Evolutionary conservation across 2,329 filamentous ascomycete species (phyloP).

Genomic region (Apiospora marii): DNA sequence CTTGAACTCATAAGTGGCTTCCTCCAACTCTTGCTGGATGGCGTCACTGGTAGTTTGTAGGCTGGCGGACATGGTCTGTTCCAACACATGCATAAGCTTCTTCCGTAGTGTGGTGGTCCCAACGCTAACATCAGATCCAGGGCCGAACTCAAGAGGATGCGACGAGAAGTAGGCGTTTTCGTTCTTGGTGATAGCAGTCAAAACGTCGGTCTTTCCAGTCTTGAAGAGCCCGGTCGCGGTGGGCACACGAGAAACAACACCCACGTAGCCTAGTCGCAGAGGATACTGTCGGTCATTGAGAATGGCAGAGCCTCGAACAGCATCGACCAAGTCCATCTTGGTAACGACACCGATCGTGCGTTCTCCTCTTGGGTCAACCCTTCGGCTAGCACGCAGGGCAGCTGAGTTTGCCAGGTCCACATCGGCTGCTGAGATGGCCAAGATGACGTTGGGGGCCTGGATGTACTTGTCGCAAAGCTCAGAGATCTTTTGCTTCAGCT

Average conservation of each 20-base stretch:
- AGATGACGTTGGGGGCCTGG: constrained; percentile 91
- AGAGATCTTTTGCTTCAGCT: constrained; percentile 94
- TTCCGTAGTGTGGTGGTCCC: constrained; percentile 89
- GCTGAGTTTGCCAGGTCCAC: constrained; percentile 98
- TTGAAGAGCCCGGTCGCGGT: constrained; percentile 78
- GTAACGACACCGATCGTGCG: constrained; percentile 98
- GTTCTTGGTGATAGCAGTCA: constrained; percentile 83
- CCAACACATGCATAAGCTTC: constrained; percentile 96
- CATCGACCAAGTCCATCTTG: constrained; percentile 97
- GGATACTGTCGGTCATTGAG: constrained; percentile 92
- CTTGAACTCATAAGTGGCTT: constrained; percentile 98
- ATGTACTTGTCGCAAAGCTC: constrained; percentile 99
- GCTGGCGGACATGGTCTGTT: constrained; percentile 95
- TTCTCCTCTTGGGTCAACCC: constrained; percentile 93
- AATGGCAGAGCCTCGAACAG: constrained; percentile 78
- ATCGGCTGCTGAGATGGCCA: constrained; percentile 96
- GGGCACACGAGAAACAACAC: constrained; percentile 88
- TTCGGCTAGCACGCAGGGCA: constrained; percentile 84
- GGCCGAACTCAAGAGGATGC: constrained; percentile 82
- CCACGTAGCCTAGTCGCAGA: constrained; percentile 92
- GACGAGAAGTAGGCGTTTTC: constrained; percentile 87
- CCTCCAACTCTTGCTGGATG: constrained; percentile 93
- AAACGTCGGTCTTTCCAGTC: constrained; percentile 80
- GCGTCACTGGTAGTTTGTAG: constrained; percentile 89
- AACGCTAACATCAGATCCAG: constrained; percentile 74